Conservation (phyloP, 2,329 filamentous ascomycete genomes). For the Pyrenophora graminea region DNA sequence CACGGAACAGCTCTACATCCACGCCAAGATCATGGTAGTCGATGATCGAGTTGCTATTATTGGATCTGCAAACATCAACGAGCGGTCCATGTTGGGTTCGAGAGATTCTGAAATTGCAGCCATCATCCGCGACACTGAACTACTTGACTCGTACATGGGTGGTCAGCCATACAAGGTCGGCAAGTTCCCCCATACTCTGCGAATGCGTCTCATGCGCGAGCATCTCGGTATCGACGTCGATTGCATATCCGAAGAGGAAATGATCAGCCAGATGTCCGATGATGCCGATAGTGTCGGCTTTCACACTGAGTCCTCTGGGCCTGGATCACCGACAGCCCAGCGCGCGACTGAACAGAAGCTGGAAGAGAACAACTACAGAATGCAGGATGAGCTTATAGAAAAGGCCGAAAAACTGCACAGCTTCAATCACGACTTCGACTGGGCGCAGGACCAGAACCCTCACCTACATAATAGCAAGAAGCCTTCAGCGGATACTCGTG, state of each 20-base stretch:
- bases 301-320: slow-evolving; percentile 42
- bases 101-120: slow-evolving; percentile 92
- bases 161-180: slow-evolving; percentile 88
- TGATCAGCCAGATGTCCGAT: slow-evolving; percentile 36
- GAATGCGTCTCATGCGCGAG: slow-evolving; percentile 92
- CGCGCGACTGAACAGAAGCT: slow-evolving; percentile 47
- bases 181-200: slow-evolving; percentile 88
- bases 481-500: slow-evolving; percentile 60
- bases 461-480: slow-evolving; percentile 61
- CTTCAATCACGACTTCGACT: slow-evolving; percentile 76
- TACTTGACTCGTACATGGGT: slow-evolving; percentile 90
- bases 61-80: slow-evolving; percentile 97
- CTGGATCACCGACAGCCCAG: slow-evolving; percentile 40
- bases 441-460: slow-evolving; percentile 62
- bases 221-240: slow-evolving; percentile 96
- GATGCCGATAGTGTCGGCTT: slow-evolving; percentile 71
- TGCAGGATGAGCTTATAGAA: slow-evolving; percentile 61
- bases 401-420: slow-evolving; percentile 64
- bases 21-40: slow-evolving; percentile 95
- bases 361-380: slow-evolving; percentile 46
- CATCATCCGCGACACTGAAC: slow-evolving; percentile 88
- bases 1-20: slow-evolving; percentile 96
- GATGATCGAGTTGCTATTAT: slow-evolving; percentile 93
- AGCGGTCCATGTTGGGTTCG: slow-evolving; percentile 89
- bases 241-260: slow-evolving; percentile 61